Evolutionary conservation across 345 rosid species (phyloP).

Genomic region (Citrus maxima): DNA sequence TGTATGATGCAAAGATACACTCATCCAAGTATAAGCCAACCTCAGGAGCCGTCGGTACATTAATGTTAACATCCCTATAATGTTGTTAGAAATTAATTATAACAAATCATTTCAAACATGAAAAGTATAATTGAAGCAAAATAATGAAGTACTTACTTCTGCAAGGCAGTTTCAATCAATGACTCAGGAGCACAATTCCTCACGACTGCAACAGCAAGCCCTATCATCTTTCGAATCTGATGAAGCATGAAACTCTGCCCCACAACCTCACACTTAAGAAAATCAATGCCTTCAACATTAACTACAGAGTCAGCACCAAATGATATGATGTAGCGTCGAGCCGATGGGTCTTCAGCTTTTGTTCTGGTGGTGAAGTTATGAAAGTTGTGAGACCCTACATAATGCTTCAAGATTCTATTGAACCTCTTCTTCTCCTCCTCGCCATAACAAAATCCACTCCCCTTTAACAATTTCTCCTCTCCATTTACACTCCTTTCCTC

Average conservation of each 20-base stretch:
- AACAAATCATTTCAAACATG: not conserved
- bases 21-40: conserved; percentile 95
- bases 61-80: conserved; percentile 63
- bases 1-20: conserved; percentile 79
- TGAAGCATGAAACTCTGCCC: conserved; percentile 99
- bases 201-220: conserved; percentile 84
- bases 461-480: conserved; percentile 18
- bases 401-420: conserved; percentile 65
- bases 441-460: conserved; percentile 52
- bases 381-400: conserved; percentile 89
- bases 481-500: conserved; percentile 24
- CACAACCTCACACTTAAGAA: conserved; percentile 90
- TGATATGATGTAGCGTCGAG: conserved; percentile 64
- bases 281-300: conserved; percentile 68
- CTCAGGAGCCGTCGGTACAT: conserved; percentile 94
- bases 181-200: conserved; percentile 79
- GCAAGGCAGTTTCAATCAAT: conserved; percentile 58
- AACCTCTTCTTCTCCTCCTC: conserved; percentile 75
- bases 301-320: conserved; percentile 55
- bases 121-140: not conserved
- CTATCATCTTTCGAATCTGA: conserved; percentile 91
- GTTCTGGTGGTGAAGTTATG: conserved; percentile 93
- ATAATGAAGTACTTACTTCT: conserved; percentile 44
- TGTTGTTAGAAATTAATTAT: not conserved
- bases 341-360: conserved; percentile 85